These are phyloP conservation scores for Rhipidocladum racemiflorum DNA, from an alignment of 176 grass and related monocot species.

Conservation along the genomic window DNA sequence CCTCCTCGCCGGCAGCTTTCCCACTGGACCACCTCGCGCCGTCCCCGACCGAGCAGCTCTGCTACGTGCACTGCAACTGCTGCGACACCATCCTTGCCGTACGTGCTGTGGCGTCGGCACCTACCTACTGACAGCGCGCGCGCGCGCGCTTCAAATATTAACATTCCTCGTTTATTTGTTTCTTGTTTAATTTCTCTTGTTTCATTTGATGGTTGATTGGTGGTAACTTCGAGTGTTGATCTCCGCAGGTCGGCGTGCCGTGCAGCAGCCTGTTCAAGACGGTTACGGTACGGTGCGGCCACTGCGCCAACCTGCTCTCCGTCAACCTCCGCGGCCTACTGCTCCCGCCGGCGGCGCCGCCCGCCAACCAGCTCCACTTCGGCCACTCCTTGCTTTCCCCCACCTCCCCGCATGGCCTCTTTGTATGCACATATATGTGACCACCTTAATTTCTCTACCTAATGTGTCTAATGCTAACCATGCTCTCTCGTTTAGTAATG, in stretches of 20 bases:
- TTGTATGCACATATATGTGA: slow-evolving; percentile 37
- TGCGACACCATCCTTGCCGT: slow-evolving; percentile 96
- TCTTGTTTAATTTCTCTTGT: neutral
- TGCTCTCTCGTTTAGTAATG: neutral
- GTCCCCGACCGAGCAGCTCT: slow-evolving; percentile 94
- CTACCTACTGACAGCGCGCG: slow-evolving; percentile 27
- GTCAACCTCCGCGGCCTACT: slow-evolving; percentile 84
- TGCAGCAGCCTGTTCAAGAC: slow-evolving; percentile 97
- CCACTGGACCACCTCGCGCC: slow-evolving; percentile 83
- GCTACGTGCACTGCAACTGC: slow-evolving; percentile 99
- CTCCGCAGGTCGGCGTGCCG: slow-evolving; percentile 77
- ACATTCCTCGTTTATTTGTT: neutral
- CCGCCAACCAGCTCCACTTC: slow-evolving; percentile 66
- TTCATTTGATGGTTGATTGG: neutral
- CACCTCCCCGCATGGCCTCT: slow-evolving; percentile 59
- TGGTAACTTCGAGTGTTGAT: neutral
- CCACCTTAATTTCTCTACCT: neutral
- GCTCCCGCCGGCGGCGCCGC: slow-evolving; percentile 47
- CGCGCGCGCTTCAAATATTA: neutral
- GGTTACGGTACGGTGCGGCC: slow-evolving; percentile 90
- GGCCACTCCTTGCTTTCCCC: slow-evolving; percentile 61
- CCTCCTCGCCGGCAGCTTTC: slow-evolving; percentile 72
- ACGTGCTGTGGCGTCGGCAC: slow-evolving; percentile 34
- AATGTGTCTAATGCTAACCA: neutral
- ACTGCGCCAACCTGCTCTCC: slow-evolving; percentile 92